A percentile compares a stretch with the other conserved stretches of the same genome.
These are phyloP conservation scores for Colletotrichum godetiae DNA, from an alignment of 2,329 filamentous ascomycete species.

Conservation along the genomic window DNA sequence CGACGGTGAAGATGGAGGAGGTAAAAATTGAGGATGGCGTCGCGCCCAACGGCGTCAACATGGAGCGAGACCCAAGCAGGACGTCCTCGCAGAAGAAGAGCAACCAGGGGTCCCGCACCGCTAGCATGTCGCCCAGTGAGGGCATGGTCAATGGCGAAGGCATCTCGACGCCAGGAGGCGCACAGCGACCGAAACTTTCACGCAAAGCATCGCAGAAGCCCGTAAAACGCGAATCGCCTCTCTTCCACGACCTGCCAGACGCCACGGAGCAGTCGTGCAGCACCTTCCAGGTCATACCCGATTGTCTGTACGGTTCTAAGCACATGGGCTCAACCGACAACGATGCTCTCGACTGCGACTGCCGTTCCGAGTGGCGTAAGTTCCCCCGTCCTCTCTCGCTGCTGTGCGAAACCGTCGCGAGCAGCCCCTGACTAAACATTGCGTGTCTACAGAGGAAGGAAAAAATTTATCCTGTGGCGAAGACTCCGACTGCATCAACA, in stretches of 20 bases:
- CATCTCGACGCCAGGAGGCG: slow-evolving; percentile 58
- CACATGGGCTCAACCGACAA: slow-evolving; percentile 91
- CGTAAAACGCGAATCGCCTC: slow-evolving; percentile 67
- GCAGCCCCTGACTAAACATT: slow-evolving; percentile 32
- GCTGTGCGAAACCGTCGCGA: slow-evolving; percentile 31
- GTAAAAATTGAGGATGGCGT: slow-evolving; percentile 56
- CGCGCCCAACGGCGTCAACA: slow-evolving; percentile 46
- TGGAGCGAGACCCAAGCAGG: slow-evolving; percentile 54
- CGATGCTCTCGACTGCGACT: slow-evolving; percentile 93
- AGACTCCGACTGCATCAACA: slow-evolving; percentile 98
- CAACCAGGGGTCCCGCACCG: slow-evolving; percentile 52
- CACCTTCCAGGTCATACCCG: slow-evolving; percentile 83
- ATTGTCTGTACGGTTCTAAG: slow-evolving; percentile 93
- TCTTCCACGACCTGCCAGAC: slow-evolving; percentile 83
- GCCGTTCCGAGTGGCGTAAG: slow-evolving; percentile 94
- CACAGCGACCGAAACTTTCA: slow-evolving; percentile 69
- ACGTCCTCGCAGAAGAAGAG: slow-evolving; percentile 50
- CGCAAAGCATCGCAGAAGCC: slow-evolving; percentile 45
- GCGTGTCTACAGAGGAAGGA: slow-evolving; percentile 61
- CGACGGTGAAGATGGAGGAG: slow-evolving; percentile 54
- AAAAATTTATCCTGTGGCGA: slow-evolving; percentile 91
- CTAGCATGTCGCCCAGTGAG: slow-evolving; percentile 57
- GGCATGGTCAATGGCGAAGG: slow-evolving; percentile 60
- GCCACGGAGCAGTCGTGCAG: slow-evolving; percentile 79
- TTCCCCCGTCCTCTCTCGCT: slow-evolving; percentile 40